Evolutionary conservation across 768 basidiomycete genomes (phyloP).

Genomic region (Rhizopogon vesiculosus): DNA sequence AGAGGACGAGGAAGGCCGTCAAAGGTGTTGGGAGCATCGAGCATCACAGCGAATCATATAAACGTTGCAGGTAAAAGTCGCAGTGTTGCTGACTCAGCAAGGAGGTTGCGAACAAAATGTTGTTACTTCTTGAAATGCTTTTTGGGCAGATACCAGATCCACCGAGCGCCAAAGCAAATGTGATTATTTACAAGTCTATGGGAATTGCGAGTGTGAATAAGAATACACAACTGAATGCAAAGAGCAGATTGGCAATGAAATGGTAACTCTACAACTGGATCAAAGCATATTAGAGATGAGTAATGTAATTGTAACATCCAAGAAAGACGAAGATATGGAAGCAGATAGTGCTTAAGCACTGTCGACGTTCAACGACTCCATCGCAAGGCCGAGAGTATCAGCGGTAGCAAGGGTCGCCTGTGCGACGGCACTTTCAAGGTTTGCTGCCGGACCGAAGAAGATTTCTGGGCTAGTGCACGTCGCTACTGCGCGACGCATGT

Average conservation of each 20-base stretch:
- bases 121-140: too few relatives aligned
- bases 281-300: not conserved
- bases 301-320: not conserved
- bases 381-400: conserved; percentile 59
- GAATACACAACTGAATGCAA: conserved; percentile 1
- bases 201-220: not conserved
- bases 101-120: too few relatives aligned
- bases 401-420: conserved; percentile 34
- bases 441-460: conserved; percentile 61
- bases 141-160: too few relatives aligned
- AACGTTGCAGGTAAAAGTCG: conserved; percentile 5
- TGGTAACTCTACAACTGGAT: not conserved
- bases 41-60: conserved; percentile 6
- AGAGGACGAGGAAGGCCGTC: conserved; percentile 43
- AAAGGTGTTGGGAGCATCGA: conserved; percentile 37
- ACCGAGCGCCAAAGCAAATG: too few relatives aligned
- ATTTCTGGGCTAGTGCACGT: conserved; percentile 92
- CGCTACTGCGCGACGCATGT: conserved; percentile 94
- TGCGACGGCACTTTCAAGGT: conserved; percentile 27
- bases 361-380: conserved; percentile 42
- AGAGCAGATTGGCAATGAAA: not conserved
- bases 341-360: conserved; percentile 12
- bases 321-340: not conserved
- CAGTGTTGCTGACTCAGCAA: conserved; percentile 9
- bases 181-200: too few relatives aligned